Conservation (phyloP, 192 early-diverging fungal species). For the Backusella circina region DNA sequence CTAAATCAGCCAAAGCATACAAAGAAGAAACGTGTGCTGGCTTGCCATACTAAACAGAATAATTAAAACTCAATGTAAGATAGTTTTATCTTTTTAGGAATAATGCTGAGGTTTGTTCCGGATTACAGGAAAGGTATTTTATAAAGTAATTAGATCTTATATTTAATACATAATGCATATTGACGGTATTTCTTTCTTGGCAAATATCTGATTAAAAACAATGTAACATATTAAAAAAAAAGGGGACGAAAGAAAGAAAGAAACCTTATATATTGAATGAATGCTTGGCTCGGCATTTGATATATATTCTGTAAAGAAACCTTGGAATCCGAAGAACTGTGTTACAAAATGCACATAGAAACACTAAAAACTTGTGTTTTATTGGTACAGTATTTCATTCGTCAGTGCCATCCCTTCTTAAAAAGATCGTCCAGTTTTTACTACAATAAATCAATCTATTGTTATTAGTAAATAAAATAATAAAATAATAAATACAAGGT, state of each 20-base stretch:
- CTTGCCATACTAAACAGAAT: background rate
- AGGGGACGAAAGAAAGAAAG: background rate
- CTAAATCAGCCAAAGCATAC: background rate
- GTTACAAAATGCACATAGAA: background rate
- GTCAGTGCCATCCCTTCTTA: background rate
- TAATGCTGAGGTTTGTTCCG: background rate
- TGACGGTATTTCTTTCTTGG: background rate
- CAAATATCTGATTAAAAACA: background rate
- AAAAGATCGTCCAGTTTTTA: background rate
- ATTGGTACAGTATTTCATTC: background rate
- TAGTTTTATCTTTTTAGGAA: background rate
- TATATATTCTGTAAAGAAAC: constrained; percentile 3
- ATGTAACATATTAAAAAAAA: background rate
- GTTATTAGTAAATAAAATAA: background rate
- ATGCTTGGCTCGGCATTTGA: background rate
- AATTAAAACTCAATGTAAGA: background rate
- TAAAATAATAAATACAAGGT: background rate
- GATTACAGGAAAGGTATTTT: background rate
- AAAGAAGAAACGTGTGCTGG: background rate
- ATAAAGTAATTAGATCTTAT: background rate
- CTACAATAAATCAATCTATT: background rate
- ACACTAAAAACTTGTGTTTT: background rate
- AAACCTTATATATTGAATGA: background rate
- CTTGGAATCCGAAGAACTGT: background rate
- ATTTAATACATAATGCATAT: background rate